A percentile compares a stretch with the other conserved stretches of the same genome.
phyloP scores from a whole-genome alignment of 257 asterid genomes.

The Lycium ferocissimum region DNA sequence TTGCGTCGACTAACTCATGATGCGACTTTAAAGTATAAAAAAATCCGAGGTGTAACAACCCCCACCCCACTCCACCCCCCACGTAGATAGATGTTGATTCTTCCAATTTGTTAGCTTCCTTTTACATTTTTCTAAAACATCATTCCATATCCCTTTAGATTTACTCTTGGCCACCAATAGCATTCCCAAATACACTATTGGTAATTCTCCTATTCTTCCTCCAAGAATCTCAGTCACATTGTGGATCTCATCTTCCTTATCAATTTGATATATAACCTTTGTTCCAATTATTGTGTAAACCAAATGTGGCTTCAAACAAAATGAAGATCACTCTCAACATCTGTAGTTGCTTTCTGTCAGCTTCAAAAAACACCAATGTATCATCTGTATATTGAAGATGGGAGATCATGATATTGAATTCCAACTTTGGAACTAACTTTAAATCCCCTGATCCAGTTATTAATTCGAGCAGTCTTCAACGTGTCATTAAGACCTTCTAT shows the following conservation, averaged over 20 bases:
- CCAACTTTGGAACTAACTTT: background rate
- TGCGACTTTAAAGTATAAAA: too few relatives aligned
- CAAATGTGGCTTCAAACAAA: background rate
- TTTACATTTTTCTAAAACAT: too few relatives aligned
- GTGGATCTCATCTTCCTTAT: background rate
- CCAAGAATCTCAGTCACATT: background rate
- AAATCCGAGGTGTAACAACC: too few relatives aligned
- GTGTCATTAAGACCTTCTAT: background rate
- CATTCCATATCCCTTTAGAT: background rate
- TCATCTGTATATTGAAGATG: background rate
- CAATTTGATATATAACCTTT: background rate
- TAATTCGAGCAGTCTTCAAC: background rate
- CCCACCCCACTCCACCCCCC: too few relatives aligned
- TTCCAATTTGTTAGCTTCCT: too few relatives aligned
- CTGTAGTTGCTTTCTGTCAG: background rate
- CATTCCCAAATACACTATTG: background rate
- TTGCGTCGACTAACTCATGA: too few relatives aligned
- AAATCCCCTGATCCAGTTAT: background rate
- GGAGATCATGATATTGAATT: background rate
- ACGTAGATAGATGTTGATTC: too few relatives aligned
- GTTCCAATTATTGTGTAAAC: background rate
- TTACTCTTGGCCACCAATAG: background rate
- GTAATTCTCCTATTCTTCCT: background rate
- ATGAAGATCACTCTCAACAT: background rate
- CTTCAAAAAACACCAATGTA: background rate